Evolutionary conservation across 495 filamentous ascomycete species (phyloP), one percentile per base, ranked within the genome.

Genomic region (Talaromyces ruber): DNA sequence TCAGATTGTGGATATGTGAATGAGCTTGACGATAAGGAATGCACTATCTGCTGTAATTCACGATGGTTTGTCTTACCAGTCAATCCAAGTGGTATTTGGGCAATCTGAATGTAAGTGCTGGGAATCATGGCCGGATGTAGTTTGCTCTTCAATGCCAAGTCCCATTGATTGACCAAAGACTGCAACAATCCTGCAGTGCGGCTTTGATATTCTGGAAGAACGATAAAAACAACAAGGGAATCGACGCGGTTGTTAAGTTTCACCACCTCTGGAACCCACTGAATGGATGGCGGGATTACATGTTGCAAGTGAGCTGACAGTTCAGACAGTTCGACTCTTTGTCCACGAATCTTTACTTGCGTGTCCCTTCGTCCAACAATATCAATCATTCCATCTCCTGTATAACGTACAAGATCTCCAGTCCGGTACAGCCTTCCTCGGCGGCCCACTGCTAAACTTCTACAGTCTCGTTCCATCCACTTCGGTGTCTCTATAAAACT

Each of bases 271-370:
- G 26, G 54, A 30, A 8, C 16, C 54, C 54, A 57, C 54, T 83
- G 4, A 96, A 72, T 8, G 86, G 86, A 72, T 95, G 86, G 50
- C 87, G 83, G 45, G 85, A 87, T 21, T 6, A 97, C 16, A 16
- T 58, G 61, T 43, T 57, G 54, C 26, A 57, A 77, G 67, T 93
- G 86, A 43, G 84, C 91, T 69, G 97, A 92, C 60, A 97, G 96
- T 60, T 98, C 93, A 62, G 89, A 90, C 29, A 98, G 86, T 74
- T 98, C 93, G 65, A 98, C 94, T 59, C 93, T 82, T 78, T 97
- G 97, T 9, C 93, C 93, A 54, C 93, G 88, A 64, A 98, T 95
- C 77, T 97, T 97, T 69, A 96, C 88, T 67, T 97, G 93, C 66
- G 90, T 82, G 68, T 98, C 93, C 6, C 85, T 88, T 54, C 94